Evolutionary conservation across 306 rosid genomes (phyloP), one percentile per base, ranked within the genome.

Genomic region (Begonia fuchsioides): DNA sequence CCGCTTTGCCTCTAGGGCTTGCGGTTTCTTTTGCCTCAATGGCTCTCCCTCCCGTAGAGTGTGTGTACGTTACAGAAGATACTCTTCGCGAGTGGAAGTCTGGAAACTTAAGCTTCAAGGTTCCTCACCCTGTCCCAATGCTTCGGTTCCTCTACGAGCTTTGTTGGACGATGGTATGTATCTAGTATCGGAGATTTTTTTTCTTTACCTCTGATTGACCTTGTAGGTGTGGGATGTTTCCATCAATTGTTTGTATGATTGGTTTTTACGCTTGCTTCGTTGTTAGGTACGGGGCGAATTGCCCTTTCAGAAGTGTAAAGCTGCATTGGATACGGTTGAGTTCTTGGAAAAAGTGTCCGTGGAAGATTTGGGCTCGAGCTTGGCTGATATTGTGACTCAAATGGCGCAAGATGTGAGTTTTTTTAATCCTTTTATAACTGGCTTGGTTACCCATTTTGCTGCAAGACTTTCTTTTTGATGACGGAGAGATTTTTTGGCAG

Each of bases 91-190:
- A 90, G 76, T 90, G 93, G 97, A 79, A 48, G 78, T 68, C 47
- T 40, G 94, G 92, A 46, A 90, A 67, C 66, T 62, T 70, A 47
- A 60, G 64, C 61, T 71, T 63, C 73, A 90, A 66, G 71, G 69
- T 72, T 48, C 54, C 90, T 1, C 61, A 76, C 38, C 76, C 84
- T 3, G 87, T 81, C 32, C 90, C 92, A 35, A 61, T 77, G 76
- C 79, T 81, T 52, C 95, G 97, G 48, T 90, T 90, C 55, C 92
- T 90, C 75, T 90, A 70, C 67, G 97, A 90, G 82, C 97, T 90
- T 45, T 85, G 92, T 68, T 84, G 76, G 72, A 67, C 77, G 64
- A 65, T 81, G 95, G 97, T 90, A 47, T 49, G 78, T 59, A 10
- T 17, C 51, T 58, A 26, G 1, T 5, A 26, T 26, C 7, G 35